Conservation (phyloP, 2,329 filamentous ascomycete genomes). For the Fusarium dlaminii region DNA sequence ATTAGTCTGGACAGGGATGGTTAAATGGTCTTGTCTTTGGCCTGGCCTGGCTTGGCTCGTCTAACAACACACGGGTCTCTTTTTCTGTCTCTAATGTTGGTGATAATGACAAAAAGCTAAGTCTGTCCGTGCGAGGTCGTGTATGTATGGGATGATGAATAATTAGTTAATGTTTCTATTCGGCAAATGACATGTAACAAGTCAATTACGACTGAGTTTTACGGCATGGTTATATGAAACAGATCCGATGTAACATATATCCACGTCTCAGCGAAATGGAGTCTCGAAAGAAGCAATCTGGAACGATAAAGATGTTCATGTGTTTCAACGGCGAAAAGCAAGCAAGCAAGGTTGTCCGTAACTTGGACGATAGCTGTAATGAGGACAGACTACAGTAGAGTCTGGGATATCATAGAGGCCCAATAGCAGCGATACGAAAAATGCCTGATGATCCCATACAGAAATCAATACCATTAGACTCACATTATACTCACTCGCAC, state of each 20-base stretch:
- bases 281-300: constrained; percentile 18
- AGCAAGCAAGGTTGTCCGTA: constrained; percentile 6
- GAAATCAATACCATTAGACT: background rate
- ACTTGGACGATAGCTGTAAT: background rate
- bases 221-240: background rate
- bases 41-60: constrained; percentile 6
- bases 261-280: constrained; percentile 33
- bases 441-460: background rate
- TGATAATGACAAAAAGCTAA: constrained; percentile 11
- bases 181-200: background rate
- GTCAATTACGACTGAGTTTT: background rate
- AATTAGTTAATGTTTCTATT: constrained; percentile 10
- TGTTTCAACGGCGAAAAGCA: constrained; percentile 26
- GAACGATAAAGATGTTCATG: constrained; percentile 22
- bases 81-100: constrained; percentile 7
- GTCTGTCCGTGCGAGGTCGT: constrained; percentile 37
- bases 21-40: constrained; percentile 22
- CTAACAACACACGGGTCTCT: background rate
- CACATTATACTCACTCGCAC: background rate
- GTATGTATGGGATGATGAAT: constrained; percentile 18
- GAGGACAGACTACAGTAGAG: background rate
- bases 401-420: background rate
- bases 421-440: background rate
- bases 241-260: constrained; percentile 14
- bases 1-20: background rate